Conservation (phyloP, 192 early-diverging fungal genomes). For the Dissophora ornata region DNA sequence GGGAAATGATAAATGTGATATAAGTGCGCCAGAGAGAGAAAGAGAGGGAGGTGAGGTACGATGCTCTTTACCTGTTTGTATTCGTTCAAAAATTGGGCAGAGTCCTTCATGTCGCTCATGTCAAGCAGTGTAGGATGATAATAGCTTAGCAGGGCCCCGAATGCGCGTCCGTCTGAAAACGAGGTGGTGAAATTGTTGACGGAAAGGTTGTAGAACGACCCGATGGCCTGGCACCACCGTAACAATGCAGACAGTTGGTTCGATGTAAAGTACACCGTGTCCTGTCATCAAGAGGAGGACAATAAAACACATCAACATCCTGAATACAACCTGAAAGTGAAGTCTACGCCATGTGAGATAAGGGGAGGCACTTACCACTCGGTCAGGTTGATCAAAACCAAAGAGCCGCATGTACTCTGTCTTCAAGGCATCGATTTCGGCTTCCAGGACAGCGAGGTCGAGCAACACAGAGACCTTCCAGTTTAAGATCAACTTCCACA, state of each 20-base stretch:
- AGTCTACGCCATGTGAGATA: no score
- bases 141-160: constrained; percentile 49
- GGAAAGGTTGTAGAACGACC: constrained; percentile 43
- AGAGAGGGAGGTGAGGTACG: no score
- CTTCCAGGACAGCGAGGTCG: constrained; percentile 39
- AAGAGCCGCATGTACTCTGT: constrained; percentile 28
- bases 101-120: constrained; percentile 52
- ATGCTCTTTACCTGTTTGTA: constrained; percentile 54
- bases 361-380: constrained; percentile 28
- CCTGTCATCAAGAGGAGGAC: constrained; percentile 8
- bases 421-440: constrained; percentile 34
- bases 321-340: no score
- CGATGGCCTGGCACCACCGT: constrained; percentile 54
- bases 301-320: no score
- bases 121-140: constrained; percentile 52
- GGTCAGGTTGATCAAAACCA: constrained; percentile 38
- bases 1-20: no score
- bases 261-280: constrained; percentile 52
- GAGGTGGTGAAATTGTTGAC: constrained; percentile 56
- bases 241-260: constrained; percentile 51
- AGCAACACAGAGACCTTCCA: constrained; percentile 53
- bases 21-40: no score
- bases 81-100: constrained; percentile 40
- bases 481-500: constrained; percentile 55
- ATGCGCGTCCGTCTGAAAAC: constrained; percentile 53